Percentiles rank a stretch among this genome's conserved stretches.
These are phyloP conservation scores for Setaria italica DNA, from an alignment of 202 grass and related monocot genomes.

Conservation along the genomic window DNA sequence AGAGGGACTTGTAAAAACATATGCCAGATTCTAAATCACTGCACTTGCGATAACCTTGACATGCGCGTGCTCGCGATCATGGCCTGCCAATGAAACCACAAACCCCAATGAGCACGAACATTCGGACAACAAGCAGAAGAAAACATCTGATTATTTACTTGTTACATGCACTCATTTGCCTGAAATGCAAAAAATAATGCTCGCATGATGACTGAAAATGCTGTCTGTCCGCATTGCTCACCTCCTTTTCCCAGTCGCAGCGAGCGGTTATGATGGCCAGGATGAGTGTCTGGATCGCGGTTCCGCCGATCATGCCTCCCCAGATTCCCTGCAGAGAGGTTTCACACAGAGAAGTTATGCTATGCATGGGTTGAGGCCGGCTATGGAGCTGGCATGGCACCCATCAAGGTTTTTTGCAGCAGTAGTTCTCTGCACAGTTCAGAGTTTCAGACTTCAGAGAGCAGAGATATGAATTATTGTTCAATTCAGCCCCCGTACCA, in stretches of 20 bases:
- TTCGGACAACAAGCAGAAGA: background rate
- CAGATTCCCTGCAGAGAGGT: conserved; percentile 67
- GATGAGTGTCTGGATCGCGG: conserved; percentile 78
- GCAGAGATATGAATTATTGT: too few relatives aligned
- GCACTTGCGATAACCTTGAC: conserved; percentile 49
- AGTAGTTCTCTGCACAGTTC: too few relatives aligned
- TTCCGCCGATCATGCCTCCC: conserved; percentile 92
- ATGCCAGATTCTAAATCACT: conserved; percentile 1
- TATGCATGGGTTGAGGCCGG: background rate
- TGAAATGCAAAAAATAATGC: background rate
- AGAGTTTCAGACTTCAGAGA: too few relatives aligned
- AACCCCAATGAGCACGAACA: background rate
- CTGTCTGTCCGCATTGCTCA: background rate
- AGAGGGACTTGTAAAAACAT: background rate
- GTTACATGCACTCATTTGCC: background rate
- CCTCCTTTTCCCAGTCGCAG: conserved; percentile 87
- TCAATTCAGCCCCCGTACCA: background rate
- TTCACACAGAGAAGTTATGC: background rate
- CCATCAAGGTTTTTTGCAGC: background rate
- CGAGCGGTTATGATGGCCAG: conserved; percentile 65
- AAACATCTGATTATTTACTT: background rate
- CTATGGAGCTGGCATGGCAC: background rate
- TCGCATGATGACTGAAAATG: background rate
- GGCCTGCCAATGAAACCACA: conserved; percentile 51
- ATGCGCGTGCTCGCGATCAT: conserved; percentile 61